Percentiles rank a stretch among this genome's conserved stretches.
Conservation (phyloP, 2,329 filamentous ascomycete species). For the Leptosphaerulina australis region DNA sequence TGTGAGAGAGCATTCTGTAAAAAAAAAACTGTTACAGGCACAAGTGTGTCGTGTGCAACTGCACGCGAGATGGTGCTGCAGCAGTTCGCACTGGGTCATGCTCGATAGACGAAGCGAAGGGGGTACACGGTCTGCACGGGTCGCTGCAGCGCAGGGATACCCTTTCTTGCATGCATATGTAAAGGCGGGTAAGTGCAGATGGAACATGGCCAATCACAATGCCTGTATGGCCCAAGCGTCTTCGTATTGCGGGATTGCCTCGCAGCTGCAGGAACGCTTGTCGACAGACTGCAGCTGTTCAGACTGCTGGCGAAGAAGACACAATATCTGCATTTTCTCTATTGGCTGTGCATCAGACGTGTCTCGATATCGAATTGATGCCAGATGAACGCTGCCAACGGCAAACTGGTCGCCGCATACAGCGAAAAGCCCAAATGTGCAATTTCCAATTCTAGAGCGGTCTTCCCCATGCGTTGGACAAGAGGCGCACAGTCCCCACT, state of each 20-base stretch:
- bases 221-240: conserved; percentile 24
- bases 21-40: conserved; percentile 14
- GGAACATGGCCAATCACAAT: conserved; percentile 37
- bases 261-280: conserved; percentile 48
- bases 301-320: not conserved
- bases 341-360: not conserved
- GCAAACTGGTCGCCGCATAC: not conserved
- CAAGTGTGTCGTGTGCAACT: conserved; percentile 31
- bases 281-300: conserved; percentile 31
- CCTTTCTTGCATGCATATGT: conserved; percentile 49
- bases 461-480: conserved; percentile 38
- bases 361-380: not conserved
- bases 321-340: not conserved
- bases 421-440: not conserved
- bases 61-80: conserved; percentile 23
- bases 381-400: not conserved
- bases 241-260: conserved; percentile 43
- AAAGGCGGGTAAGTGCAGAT: conserved; percentile 46
- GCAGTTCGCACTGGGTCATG: conserved; percentile 30
- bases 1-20: not conserved
- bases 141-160: conserved; percentile 33
- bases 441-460: conserved; percentile 40
- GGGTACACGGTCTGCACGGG: conserved; percentile 26
- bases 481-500: conserved; percentile 42
- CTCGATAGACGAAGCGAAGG: conserved; percentile 23